phyloP scores from a whole-genome alignment of 176 grass and related monocot genomes.

The Paspalum vaginatum region DNA sequence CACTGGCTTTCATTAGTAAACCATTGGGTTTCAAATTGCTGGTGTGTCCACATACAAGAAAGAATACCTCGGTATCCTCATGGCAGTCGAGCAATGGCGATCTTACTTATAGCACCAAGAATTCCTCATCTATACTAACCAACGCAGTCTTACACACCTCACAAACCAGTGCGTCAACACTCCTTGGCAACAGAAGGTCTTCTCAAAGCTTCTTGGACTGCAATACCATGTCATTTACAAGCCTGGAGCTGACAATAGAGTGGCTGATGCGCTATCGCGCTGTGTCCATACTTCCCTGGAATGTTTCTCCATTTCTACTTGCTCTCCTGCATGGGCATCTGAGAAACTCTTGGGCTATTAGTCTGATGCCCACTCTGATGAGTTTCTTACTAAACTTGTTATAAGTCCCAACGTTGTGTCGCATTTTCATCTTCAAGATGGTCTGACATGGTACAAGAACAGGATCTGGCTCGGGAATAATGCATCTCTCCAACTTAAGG shows the following conservation, averaged over 20 bases:
- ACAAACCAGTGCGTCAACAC: no score
- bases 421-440: not conserved
- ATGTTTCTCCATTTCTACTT: not conserved
- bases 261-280: no score
- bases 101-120: not conserved
- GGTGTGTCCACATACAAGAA: not conserved
- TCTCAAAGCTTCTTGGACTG: no score
- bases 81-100: not conserved
- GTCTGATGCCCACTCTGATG: no score
- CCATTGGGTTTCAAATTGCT: not conserved
- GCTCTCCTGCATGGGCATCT: not conserved
- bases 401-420: accelerated
- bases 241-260: no score
- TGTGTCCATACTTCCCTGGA: not conserved
- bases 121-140: not conserved
- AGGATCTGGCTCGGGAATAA: not conserved
- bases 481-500: not conserved
- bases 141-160: not conserved
- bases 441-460: not conserved
- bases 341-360: no score
- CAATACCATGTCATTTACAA: no score
- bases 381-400: not conserved
- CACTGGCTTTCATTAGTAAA: not conserved
- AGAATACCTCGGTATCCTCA: not conserved
- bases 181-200: no score